Conservation (phyloP, 371 early-diverging fungal species). For the Mucor plumbeus region DNA sequence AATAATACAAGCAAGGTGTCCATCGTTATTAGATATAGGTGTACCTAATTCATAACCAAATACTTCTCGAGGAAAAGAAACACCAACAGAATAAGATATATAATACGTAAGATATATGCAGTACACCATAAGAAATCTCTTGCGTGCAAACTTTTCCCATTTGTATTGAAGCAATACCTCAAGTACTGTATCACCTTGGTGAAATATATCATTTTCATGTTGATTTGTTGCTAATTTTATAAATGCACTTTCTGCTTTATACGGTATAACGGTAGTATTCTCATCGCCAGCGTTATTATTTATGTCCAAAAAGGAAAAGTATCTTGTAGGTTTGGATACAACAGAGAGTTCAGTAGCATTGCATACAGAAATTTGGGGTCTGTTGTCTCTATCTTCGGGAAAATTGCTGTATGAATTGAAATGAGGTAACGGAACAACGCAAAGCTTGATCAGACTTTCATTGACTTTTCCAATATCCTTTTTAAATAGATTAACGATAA, state of each 20-base stretch:
- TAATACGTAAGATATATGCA: constrained; percentile 11
- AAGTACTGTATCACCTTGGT: constrained; percentile 20
- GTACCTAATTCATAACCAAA: neutral
- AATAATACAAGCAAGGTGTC: constrained; percentile 5
- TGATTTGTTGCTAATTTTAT: neutral
- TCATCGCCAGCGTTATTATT: neutral
- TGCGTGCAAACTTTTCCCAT: constrained; percentile 15
- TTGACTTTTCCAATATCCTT: neutral
- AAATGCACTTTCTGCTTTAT: constrained; percentile 9
- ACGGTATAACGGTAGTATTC: neutral
- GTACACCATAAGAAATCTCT: neutral
- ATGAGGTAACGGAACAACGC: constrained; percentile 16
- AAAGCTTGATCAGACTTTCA: neutral
- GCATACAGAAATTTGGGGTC: neutral
- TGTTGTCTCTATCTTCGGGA: constrained; percentile 8
- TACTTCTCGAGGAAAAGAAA: constrained; percentile 13
- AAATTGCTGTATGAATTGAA: constrained; percentile 17
- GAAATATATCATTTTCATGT: constrained; percentile 15
- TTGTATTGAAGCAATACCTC: constrained; percentile 21
- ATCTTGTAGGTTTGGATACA: neutral
- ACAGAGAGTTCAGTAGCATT: neutral
- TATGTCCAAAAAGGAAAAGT: neutral
- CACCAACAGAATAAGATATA: constrained; percentile 8
- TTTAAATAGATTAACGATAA: neutral
- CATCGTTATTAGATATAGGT: neutral